Percentiles rank a stretch among this genome's conserved stretches.
Conservation (phyloP, 139 green algal genomes). For the Picochlorum sp. region DNA sequence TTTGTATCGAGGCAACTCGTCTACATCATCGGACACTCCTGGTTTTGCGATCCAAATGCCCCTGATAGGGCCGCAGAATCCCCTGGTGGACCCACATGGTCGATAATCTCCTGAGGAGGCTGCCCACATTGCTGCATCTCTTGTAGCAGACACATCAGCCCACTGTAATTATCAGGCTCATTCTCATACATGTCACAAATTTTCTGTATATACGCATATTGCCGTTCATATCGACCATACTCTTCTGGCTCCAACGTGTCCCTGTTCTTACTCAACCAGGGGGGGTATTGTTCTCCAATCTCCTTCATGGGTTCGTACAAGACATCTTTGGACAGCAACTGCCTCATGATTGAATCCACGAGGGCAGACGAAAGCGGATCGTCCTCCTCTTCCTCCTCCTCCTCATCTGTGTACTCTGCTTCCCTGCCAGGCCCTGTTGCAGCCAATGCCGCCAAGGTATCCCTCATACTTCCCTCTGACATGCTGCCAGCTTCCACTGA, state of each 20-base stretch:
- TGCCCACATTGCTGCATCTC: constrained; percentile 76
- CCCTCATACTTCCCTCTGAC: neutral
- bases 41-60: too few species aligned
- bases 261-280: constrained; percentile 58
- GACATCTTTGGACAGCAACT: constrained; percentile 82
- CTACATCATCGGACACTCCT: too few species aligned
- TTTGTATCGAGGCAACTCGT: too few species aligned
- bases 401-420: too few species aligned
- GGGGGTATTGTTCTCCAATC: constrained; percentile 66
- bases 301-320: constrained; percentile 79
- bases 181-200: constrained; percentile 67
- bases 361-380: constrained; percentile 30
- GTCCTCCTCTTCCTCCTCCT: neutral
- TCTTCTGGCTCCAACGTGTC: constrained; percentile 36
- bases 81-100: constrained; percentile 56
- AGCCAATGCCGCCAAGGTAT: neutral
- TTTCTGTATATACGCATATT: constrained; percentile 52
- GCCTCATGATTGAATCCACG: constrained; percentile 71
- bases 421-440: too few species aligned
- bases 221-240: constrained; percentile 45
- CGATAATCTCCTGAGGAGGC: constrained; percentile 71
- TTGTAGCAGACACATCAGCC: constrained; percentile 65
- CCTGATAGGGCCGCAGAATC: constrained; percentile 1
- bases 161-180: constrained; percentile 45
- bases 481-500: neutral